These are phyloP conservation scores for Candolleomyces efflorescens DNA, from an alignment of 768 basidiomycete species.

Conservation along the genomic window DNA sequence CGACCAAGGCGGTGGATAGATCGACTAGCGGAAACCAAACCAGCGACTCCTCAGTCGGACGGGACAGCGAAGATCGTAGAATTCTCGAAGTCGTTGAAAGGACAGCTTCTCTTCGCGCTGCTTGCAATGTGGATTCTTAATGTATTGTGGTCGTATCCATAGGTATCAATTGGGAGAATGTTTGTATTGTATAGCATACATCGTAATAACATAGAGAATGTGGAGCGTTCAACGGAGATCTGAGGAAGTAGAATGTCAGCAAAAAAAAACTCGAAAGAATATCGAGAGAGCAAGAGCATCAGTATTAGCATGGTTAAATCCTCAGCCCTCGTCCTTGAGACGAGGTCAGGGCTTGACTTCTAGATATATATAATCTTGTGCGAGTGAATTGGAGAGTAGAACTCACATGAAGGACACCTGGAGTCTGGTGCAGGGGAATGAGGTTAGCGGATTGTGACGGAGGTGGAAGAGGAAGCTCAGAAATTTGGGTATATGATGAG, in stretches of 20 bases:
- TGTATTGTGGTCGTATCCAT: slow-evolving; percentile 29
- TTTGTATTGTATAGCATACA: not conserved
- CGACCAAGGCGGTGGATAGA: slow-evolving; percentile 48
- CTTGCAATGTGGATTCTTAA: slow-evolving; percentile 62
- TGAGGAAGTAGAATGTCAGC: slow-evolving; percentile 16
- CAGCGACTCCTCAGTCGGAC: slow-evolving; percentile 16
- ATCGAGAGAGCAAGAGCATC: slow-evolving; percentile 27
- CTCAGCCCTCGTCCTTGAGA: slow-evolving; percentile 71
- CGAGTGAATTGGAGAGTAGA: slow-evolving; percentile 24
- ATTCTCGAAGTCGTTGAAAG: slow-evolving; percentile 32
- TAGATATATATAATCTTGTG: slow-evolving; percentile 60
- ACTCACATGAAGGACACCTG: slow-evolving; percentile 3
- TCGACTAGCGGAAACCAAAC: slow-evolving; percentile 33
- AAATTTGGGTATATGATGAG: slow-evolving; percentile 88
- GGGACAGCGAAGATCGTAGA: slow-evolving; percentile 15
- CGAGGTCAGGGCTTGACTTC: slow-evolving; percentile 89
- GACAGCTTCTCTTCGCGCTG: slow-evolving; percentile 21
- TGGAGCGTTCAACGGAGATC: not conserved
- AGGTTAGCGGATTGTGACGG: not conserved
- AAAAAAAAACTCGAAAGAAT: not conserved
- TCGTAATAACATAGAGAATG: not conserved
- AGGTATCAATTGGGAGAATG: not conserved
- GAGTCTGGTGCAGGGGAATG: not conserved
- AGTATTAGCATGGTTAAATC: slow-evolving; percentile 90
- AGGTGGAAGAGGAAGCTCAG: slow-evolving; percentile 43